Percentiles rank a stretch among this genome's conserved stretches.
phyloP scores from a whole-genome alignment of 306 rosid genomes.

The Cucumis sativus region Cucumber_9930_V3 NC_026657.2:39771501-39772000 shows the following conservation, averaged over 20 bases:
- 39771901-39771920: slow-evolving; percentile 57
- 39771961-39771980: slow-evolving; percentile 43
- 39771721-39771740: slow-evolving; percentile 59
- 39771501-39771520: background rate
- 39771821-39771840: slow-evolving; percentile 3
- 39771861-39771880: slow-evolving; percentile 54
- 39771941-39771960: slow-evolving; percentile 39
- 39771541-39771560: background rate
- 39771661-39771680: slow-evolving; percentile 22
- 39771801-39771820: background rate
- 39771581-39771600: background rate
- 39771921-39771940: slow-evolving; percentile 48
- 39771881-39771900: slow-evolving; percentile 44
- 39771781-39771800: slow-evolving; percentile 43
- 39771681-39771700: slow-evolving; percentile 70
- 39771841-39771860: slow-evolving; percentile 39
- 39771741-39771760: slow-evolving; percentile 49
- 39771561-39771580: background rate
- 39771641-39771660: background rate
- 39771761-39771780: slow-evolving; percentile 39
- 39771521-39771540: background rate
- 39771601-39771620: background rate
- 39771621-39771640: background rate
- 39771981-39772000: slow-evolving; percentile 50
- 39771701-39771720: slow-evolving; percentile 46